Evolutionary conservation across 2,329 filamentous ascomycete genomes (phyloP).

Genomic region (Phyllosticta capitalensis): DNA sequence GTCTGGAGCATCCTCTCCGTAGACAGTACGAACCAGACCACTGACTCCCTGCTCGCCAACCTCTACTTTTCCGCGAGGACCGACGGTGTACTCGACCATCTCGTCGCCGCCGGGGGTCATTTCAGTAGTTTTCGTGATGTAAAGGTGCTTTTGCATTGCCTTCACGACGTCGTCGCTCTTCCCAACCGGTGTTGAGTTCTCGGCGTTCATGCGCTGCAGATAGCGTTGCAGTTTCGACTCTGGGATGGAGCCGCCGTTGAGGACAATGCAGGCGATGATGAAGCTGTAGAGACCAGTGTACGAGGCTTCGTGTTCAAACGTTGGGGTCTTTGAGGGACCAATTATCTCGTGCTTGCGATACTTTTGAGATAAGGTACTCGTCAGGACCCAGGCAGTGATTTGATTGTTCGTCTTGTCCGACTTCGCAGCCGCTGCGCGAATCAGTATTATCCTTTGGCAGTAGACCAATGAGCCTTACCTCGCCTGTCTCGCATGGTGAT

Average conservation of each 20-base stretch:
- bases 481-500: conserved; percentile 70
- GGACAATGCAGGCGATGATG: conserved; percentile 64
- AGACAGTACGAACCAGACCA: conserved; percentile 53
- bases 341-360: conserved; percentile 60
- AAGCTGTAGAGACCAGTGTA: conserved; percentile 77
- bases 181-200: conserved; percentile 61
- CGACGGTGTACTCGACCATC: conserved; percentile 70
- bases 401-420: conserved; percentile 38
- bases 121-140: conserved; percentile 63
- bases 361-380: conserved; percentile 57
- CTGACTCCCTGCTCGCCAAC: conserved; percentile 68
- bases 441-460: neutral
- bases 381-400: conserved; percentile 64
- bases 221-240: conserved; percentile 73
- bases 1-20: conserved; percentile 28
- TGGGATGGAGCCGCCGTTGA: conserved; percentile 61
- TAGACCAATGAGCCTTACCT: conserved; percentile 39
- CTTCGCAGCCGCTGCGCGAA: conserved; percentile 40
- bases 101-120: conserved; percentile 66
- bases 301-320: conserved; percentile 58
- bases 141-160: conserved; percentile 70
- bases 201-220: conserved; percentile 64
- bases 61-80: conserved; percentile 76
- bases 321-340: conserved; percentile 56
- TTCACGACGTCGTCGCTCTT: conserved; percentile 67